These are phyloP conservation scores for Lactarius vividus DNA, from an alignment of 768 basidiomycete genomes.

Conservation along the genomic window DNA sequence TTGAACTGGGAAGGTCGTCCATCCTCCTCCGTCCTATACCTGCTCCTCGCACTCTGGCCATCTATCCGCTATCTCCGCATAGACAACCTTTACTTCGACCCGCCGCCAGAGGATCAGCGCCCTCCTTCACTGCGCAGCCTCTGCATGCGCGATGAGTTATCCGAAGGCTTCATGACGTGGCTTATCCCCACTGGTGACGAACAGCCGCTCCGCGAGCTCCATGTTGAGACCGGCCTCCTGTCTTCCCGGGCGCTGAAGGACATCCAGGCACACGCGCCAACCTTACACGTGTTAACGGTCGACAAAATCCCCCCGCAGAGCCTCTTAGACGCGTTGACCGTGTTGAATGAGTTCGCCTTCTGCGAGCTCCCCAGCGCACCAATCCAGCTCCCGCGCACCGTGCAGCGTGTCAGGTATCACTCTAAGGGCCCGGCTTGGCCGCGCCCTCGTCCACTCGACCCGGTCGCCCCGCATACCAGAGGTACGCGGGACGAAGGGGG, in stretches of 20 bases:
- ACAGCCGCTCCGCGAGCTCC: constrained; percentile 21
- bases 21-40: constrained; percentile 14
- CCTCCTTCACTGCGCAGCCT: constrained; percentile 13
- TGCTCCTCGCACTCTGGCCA: constrained; percentile 18
- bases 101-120: constrained; percentile 11
- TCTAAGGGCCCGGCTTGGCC: neutral
- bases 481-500: constrained; percentile 2
- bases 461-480: neutral
- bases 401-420: constrained; percentile 8
- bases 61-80: constrained; percentile 22
- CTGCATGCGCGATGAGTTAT: constrained; percentile 13
- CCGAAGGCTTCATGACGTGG: constrained; percentile 19
- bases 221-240: constrained; percentile 6
- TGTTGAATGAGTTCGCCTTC: constrained; percentile 15
- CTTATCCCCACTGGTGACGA: constrained; percentile 5
- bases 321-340: constrained; percentile 17
- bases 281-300: constrained; percentile 16
- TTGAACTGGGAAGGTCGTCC: constrained; percentile 26
- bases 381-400: constrained; percentile 11
- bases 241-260: constrained; percentile 5
- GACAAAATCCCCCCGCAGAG: constrained; percentile 18
- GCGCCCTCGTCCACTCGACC: neutral
- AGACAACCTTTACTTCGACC: constrained; percentile 15
- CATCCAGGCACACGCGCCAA: constrained; percentile 3
- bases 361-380: constrained; percentile 6